Evolutionary conservation across 1,284 basidiomycete genomes (phyloP).

Genomic region (Ceratobasidium papillatum): DNA sequence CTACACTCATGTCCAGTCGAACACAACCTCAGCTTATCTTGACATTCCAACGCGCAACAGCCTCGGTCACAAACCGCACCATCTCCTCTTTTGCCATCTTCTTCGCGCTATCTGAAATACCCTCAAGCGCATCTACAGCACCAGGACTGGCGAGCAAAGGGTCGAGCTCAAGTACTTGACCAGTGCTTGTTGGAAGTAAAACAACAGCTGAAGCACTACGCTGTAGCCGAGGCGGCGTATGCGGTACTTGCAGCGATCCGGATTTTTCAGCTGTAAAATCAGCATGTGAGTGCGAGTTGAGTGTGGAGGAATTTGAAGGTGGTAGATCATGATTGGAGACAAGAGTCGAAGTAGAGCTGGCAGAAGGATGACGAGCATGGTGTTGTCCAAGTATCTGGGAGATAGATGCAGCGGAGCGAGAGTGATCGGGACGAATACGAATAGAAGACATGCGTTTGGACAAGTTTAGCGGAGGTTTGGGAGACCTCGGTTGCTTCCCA

Average conservation of each 20-base stretch:
- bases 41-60: slow-evolving; percentile 73
- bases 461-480: slow-evolving; percentile 13
- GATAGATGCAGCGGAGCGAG: slow-evolving; percentile 12
- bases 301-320: slow-evolving; percentile 28
- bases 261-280: slow-evolving; percentile 5
- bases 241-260: slow-evolving; percentile 17
- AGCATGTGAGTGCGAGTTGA: slow-evolving; percentile 47
- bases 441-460: slow-evolving; percentile 56
- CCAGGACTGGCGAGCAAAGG: slow-evolving; percentile 73
- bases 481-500: slow-evolving; percentile 46
- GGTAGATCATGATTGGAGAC: slow-evolving; percentile 27
- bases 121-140: slow-evolving; percentile 73
- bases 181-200: slow-evolving; percentile 75
- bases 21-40: background rate
- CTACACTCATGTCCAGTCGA: background rate
- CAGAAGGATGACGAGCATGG: slow-evolving; percentile 54
- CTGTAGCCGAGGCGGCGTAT: slow-evolving; percentile 12
- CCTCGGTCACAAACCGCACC: slow-evolving; percentile 69
- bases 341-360: slow-evolving; percentile 30
- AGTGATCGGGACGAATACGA: slow-evolving; percentile 23
- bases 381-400: slow-evolving; percentile 59
- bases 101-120: slow-evolving; percentile 80
- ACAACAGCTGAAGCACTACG: slow-evolving; percentile 59
- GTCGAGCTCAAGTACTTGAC: slow-evolving; percentile 79
- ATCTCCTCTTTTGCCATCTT: slow-evolving; percentile 79